Percentiles rank a stretch among this genome's conserved stretches.
These are phyloP conservation scores for Aspergillus texensis DNA, from an alignment of 2,329 filamentous ascomycete genomes.

Conservation along the genomic window DNA sequence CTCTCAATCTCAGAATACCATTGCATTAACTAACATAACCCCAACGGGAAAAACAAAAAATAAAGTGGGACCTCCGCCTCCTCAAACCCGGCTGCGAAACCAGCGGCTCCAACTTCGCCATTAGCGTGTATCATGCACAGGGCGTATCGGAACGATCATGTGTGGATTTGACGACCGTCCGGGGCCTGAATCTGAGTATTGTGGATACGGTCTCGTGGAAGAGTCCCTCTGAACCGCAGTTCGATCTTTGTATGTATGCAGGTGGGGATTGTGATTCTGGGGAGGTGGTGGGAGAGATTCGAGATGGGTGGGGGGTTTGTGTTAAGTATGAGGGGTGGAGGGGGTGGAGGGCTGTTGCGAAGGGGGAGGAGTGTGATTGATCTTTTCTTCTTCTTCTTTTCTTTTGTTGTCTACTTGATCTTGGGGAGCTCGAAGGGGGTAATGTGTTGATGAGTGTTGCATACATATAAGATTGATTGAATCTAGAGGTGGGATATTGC, in stretches of 20 bases:
- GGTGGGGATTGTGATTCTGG: constrained; percentile 14
- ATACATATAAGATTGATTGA: too few species aligned
- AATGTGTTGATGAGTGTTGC: not conserved
- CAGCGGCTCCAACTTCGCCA: constrained; percentile 20
- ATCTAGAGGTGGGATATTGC: too few species aligned
- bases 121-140: constrained; percentile 24
- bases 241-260: constrained; percentile 30
- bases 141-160: constrained; percentile 17
- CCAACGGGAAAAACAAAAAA: constrained; percentile 4
- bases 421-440: too few species aligned
- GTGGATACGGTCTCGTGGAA: constrained; percentile 32
- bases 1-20: not conserved
- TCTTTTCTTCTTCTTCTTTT: not conserved
- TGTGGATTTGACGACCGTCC: constrained; percentile 5
- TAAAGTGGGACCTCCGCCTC: constrained; percentile 35
- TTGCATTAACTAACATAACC: constrained; percentile 5
- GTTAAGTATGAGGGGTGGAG: constrained; percentile 25
- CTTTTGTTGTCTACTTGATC: not conserved
- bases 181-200: not conserved
- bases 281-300: constrained; percentile 17
- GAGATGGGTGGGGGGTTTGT: constrained; percentile 29
- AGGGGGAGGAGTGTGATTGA: constrained; percentile 7
- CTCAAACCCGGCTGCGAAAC: constrained; percentile 33
- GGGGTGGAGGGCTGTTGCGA: constrained; percentile 25
- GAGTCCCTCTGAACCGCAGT: constrained; percentile 18